These are phyloP conservation scores for Geotrichum klebahnii DNA, from an alignment of 1,139 yeast genomes.

Conservation along the genomic window DNA sequence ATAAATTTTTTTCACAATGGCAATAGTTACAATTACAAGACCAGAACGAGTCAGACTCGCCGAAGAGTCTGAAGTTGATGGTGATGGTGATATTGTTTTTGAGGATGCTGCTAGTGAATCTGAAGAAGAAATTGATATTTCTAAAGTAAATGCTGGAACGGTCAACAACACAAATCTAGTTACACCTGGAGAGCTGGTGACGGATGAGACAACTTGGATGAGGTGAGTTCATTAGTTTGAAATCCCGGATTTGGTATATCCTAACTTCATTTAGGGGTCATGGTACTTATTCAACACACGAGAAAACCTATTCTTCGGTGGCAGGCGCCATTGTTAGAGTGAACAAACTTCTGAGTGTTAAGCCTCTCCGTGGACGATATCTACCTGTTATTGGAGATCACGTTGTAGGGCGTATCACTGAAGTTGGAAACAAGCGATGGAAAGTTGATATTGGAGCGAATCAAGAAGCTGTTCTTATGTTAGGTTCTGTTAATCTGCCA, in stretches of 20 bases:
- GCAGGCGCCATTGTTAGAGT: slow-evolving; percentile 88
- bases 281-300: slow-evolving; percentile 77
- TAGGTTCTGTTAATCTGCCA: slow-evolving; percentile 94
- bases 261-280: slow-evolving; percentile 59
- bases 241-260: background rate
- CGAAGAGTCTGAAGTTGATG: slow-evolving; percentile 14
- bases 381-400: slow-evolving; percentile 96
- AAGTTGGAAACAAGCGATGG: slow-evolving; percentile 93
- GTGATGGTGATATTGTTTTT: slow-evolving; percentile 22
- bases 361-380: slow-evolving; percentile 81
- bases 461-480: slow-evolving; percentile 85
- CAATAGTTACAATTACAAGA: slow-evolving; percentile 26
- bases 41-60: slow-evolving; percentile 20
- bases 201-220: slow-evolving; percentile 97
- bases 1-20: slow-evolving; percentile 21
- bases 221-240: slow-evolving; percentile 31
- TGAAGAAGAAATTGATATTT: slow-evolving; percentile 25
- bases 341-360: slow-evolving; percentile 78
- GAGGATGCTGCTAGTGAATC: slow-evolving; percentile 29
- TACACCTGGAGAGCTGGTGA: slow-evolving; percentile 95
- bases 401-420: slow-evolving; percentile 87
- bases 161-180: slow-evolving; percentile 44
- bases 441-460: slow-evolving; percentile 92
- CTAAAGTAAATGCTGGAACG: slow-evolving; percentile 19
- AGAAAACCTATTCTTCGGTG: slow-evolving; percentile 77